phyloP scores from a whole-genome alignment of 2,329 filamentous ascomycete genomes.

The Colletotrichum falcatum region DNA sequence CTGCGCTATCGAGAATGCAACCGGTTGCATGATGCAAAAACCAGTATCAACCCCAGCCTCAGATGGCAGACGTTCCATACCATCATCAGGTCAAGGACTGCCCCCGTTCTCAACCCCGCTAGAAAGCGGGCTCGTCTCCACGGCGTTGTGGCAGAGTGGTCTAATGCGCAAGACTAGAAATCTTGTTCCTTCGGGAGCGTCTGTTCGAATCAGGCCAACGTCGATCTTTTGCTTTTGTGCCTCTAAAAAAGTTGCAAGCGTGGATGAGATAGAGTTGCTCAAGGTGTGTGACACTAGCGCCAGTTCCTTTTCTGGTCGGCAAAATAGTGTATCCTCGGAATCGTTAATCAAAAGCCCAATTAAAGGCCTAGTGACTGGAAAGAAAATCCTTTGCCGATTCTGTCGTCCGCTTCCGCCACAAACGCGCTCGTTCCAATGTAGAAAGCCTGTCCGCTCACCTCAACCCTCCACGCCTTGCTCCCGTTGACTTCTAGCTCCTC shows the following conservation, averaged over 20 bases:
- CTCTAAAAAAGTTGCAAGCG: neutral
- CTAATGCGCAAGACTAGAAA: conserved; percentile 41
- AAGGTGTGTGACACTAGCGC: neutral
- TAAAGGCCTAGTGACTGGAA: conserved; percentile 1
- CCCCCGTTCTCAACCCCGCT: neutral
- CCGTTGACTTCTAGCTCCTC: conserved; percentile 6
- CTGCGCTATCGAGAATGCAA: too few species aligned
- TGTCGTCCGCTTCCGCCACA: conserved; percentile 17
- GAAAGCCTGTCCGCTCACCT: conserved; percentile 26
- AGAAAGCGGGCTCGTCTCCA: conserved; percentile 5
- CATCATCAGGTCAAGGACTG: neutral
- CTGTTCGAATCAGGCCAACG: conserved; percentile 41
- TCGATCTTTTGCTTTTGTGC: conserved; percentile 13
- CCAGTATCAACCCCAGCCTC: neutral
- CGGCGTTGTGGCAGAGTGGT: conserved; percentile 40
- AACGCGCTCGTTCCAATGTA: conserved; percentile 34
- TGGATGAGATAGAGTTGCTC: neutral
- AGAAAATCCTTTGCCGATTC: conserved; percentile 27
- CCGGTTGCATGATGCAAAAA: neutral
- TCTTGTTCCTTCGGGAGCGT: conserved; percentile 41
- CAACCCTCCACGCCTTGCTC: conserved; percentile 8
- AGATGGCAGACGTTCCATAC: neutral
- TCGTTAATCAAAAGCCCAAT: too few species aligned
- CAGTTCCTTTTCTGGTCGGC: too few species aligned
- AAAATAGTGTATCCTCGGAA: too few species aligned